phyloP scores from a whole-genome alignment of 2,329 filamentous ascomycete genomes.

The Chaetomium sp. region DNA sequence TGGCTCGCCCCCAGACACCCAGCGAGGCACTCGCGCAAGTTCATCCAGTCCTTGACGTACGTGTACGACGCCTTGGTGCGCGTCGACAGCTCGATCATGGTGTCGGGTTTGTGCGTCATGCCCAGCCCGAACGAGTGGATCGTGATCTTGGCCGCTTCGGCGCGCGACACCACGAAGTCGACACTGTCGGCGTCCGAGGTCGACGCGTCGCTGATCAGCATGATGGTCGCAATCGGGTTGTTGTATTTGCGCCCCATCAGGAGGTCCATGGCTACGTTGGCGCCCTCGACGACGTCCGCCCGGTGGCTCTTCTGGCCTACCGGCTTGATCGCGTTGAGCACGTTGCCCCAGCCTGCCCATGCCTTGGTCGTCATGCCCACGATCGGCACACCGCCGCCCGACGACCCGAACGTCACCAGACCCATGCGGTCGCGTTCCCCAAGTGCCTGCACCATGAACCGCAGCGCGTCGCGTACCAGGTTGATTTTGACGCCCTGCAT shows the following conservation, averaged over 20 bases:
- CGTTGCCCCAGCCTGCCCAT: slow-evolving; percentile 85
- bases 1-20: slow-evolving; percentile 90
- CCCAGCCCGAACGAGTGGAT: slow-evolving; percentile 96
- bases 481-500: slow-evolving; percentile 99
- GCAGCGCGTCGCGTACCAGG: slow-evolving; percentile 80
- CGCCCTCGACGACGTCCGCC: slow-evolving; percentile 93
- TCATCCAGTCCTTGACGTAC: slow-evolving; percentile 99
- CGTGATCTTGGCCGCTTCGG: slow-evolving; percentile 94
- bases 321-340: slow-evolving; percentile 80
- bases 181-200: slow-evolving; percentile 92
- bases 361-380: slow-evolving; percentile 98
- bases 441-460: slow-evolving; percentile 83
- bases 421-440: slow-evolving; percentile 96
- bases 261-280: slow-evolving; percentile 96
- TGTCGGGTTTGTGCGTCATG: slow-evolving; percentile 96
- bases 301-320: slow-evolving; percentile 95
- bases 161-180: slow-evolving; percentile 93
- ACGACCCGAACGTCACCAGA: slow-evolving; percentile 92
- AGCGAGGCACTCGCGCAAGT: slow-evolving; percentile 92
- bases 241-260: slow-evolving; percentile 96
- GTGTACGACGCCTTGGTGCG: slow-evolving; percentile 95
- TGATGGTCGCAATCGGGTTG: slow-evolving; percentile 90
- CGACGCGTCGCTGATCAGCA: slow-evolving; percentile 95
- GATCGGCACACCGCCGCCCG: slow-evolving; percentile 83
- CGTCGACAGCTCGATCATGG: slow-evolving; percentile 94